These are phyloP conservation scores for Pyracantha coccinea DNA, from an alignment of 331 rosid genomes.

Conservation along the genomic window DNA sequence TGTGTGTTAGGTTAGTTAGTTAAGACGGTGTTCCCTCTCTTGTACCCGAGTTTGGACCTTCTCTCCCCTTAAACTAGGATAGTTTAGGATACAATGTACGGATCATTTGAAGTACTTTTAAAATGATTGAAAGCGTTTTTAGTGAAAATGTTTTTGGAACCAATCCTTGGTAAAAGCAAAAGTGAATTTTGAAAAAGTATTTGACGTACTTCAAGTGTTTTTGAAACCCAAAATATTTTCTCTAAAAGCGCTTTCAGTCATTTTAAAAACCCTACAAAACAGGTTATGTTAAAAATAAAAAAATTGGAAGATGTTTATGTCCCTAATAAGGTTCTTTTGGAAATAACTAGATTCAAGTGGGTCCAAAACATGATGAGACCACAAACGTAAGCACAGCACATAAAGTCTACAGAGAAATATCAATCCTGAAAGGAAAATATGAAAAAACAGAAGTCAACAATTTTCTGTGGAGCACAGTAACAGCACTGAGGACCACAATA, in stretches of 20 bases:
- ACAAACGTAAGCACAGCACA: constrained; percentile 4
- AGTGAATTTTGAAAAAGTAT: too few relatives aligned
- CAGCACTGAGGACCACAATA: constrained; percentile 16
- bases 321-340: background rate
- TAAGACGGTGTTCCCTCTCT: too few relatives aligned
- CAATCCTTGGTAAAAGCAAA: too few relatives aligned
- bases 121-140: too few relatives aligned
- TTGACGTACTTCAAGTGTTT: too few relatives aligned
- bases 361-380: constrained; percentile 9
- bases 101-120: too few relatives aligned
- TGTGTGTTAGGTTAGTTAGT: too few relatives aligned
- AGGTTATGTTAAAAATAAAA: background rate
- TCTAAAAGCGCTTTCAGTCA: rapidly evolving
- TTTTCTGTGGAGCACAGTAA: constrained; percentile 13
- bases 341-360: constrained; percentile 1
- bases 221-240: too few relatives aligned
- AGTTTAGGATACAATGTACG: rapidly evolving
- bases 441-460: background rate
- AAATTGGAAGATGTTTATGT: background rate
- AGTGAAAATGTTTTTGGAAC: too few relatives aligned
- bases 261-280: too few relatives aligned
- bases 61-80: too few relatives aligned
- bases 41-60: too few relatives aligned
- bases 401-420: constrained; percentile 3
- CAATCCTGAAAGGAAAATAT: constrained; percentile 2